A percentile compares a stretch with the other conserved stretches of the same genome.
These are phyloP conservation scores for Pseudogymnoascus sp. DNA, from an alignment of 2,329 filamentous ascomycete genomes.

Conservation along the genomic window DNA sequence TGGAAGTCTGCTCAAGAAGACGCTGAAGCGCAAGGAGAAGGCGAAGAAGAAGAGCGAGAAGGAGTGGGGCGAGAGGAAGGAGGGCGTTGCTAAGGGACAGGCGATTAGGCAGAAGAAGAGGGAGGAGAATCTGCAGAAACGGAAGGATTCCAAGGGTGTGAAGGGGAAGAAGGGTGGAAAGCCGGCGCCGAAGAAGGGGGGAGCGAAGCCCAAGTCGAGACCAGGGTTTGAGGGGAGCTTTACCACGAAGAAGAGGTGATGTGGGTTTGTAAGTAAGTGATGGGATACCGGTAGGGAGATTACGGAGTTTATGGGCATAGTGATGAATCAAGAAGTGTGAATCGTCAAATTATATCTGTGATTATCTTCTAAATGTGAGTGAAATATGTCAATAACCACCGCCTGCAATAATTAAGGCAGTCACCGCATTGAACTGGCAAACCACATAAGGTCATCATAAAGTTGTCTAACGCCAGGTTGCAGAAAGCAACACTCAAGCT, in stretches of 20 bases:
- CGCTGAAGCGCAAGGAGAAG: conserved; percentile 85
- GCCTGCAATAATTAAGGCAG: background rate
- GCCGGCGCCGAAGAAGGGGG: conserved; percentile 44
- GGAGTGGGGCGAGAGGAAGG: conserved; percentile 70
- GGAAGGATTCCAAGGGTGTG: conserved; percentile 65
- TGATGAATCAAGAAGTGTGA: background rate
- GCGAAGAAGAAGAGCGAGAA: conserved; percentile 85
- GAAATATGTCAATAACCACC: background rate
- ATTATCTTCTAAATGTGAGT: background rate
- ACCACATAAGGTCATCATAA: conserved; percentile 2
- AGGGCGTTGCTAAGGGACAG: conserved; percentile 65
- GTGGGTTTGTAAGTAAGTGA: background rate
- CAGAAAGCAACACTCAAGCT: conserved; percentile 5
- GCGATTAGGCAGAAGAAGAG: conserved; percentile 75
- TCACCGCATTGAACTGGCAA: background rate
- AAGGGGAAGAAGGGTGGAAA: conserved; percentile 48
- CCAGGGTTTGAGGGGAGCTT: conserved; percentile 51
- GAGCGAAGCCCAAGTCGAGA: conserved; percentile 35
- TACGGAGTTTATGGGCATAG: background rate
- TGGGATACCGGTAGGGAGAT: background rate
- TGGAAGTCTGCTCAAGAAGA: conserved; percentile 81
- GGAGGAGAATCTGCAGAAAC: conserved; percentile 67
- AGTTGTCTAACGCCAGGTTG: conserved; percentile 5
- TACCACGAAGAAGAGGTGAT: conserved; percentile 22
- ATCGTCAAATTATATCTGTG: background rate